Percentiles rank a stretch among this genome's conserved stretches.
These are phyloP conservation scores for Xylaria sp. DNA, from an alignment of 495 filamentous ascomycete genomes.

Conservation along the genomic window DNA sequence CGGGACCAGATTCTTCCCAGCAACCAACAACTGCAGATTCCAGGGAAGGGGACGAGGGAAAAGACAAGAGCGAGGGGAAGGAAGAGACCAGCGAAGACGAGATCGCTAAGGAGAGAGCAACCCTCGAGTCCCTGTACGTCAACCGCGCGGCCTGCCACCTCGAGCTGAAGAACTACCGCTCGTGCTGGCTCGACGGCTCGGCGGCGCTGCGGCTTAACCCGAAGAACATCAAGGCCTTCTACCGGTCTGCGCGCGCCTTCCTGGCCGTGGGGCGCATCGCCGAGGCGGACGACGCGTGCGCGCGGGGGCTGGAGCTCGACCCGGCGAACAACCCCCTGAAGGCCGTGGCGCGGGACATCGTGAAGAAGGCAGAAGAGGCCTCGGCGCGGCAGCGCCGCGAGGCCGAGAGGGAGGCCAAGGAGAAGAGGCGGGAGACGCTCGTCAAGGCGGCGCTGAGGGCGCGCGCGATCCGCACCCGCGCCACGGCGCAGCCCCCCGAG, in stretches of 20 bases:
- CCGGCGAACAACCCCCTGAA: conserved; percentile 63
- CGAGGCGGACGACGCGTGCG: conserved; percentile 79
- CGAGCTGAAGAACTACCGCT: conserved; percentile 75
- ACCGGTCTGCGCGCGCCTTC: conserved; percentile 79
- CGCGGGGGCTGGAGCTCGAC: conserved; percentile 74
- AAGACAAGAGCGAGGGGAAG: conserved; percentile 31
- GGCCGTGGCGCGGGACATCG: conserved; percentile 60
- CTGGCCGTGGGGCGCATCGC: conserved; percentile 72
- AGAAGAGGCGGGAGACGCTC: conserved; percentile 61
- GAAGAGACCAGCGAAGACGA: conserved; percentile 53
- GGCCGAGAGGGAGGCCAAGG: conserved; percentile 55
- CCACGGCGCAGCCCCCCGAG: conserved; percentile 76
- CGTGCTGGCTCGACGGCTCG: conserved; percentile 81
- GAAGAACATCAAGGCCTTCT: conserved; percentile 84
- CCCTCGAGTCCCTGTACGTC: conserved; percentile 78
- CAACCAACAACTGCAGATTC: conserved; percentile 14
- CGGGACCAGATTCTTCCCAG: conserved; percentile 29
- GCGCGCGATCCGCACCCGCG: conserved; percentile 70
- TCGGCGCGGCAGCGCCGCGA: conserved; percentile 50
- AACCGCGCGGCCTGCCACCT: conserved; percentile 91
- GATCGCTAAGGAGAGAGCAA: conserved; percentile 59
- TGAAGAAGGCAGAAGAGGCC: conserved; percentile 48
- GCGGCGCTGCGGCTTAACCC: conserved; percentile 79
- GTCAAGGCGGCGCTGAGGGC: conserved; percentile 75
- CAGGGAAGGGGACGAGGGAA: conserved; percentile 45